Percentiles rank a stretch among this genome's conserved stretches.
These are phyloP conservation scores for Yarrowia sp. DNA, from an alignment of 805 yeast genomes.

Conservation along the genomic window DNA sequence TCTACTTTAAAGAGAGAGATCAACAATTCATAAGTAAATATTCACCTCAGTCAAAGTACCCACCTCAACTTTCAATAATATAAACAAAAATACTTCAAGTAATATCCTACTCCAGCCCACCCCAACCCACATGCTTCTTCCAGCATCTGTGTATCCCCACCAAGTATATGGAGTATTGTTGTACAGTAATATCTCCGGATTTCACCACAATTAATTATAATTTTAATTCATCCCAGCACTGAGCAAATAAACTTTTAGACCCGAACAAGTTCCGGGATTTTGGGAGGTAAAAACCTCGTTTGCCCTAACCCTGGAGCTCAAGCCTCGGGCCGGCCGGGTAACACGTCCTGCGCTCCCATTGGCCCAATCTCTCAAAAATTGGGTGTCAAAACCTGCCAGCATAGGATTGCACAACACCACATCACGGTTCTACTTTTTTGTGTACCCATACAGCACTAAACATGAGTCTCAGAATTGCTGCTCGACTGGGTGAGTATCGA, in stretches of 20 bases:
- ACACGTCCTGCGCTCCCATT: slow-evolving; percentile 22
- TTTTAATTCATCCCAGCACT: no score
- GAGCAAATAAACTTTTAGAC: background rate
- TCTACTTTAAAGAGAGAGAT: no score
- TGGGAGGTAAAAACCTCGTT: background rate
- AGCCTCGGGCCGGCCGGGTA: slow-evolving; percentile 17
- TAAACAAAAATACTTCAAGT: no score
- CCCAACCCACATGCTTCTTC: no score
- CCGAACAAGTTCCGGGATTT: background rate
- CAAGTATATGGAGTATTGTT: no score
- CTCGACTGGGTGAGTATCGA: slow-evolving; percentile 25
- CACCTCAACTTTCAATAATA: no score
- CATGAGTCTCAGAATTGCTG: slow-evolving; percentile 26
- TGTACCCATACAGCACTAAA: slow-evolving; percentile 25
- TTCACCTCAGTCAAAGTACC: no score
- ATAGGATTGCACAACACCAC: slow-evolving; percentile 25
- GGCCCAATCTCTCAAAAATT: slow-evolving; percentile 22
- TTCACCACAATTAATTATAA: no score
- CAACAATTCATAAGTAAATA: no score
- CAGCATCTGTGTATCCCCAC: no score
- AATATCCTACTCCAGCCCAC: no score
- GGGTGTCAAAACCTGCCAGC: slow-evolving; percentile 25
- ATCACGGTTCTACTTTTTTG: slow-evolving; percentile 24
- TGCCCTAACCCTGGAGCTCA: background rate
- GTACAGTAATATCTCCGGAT: no score